phyloP scores from a whole-genome alignment of 352 stramenopile genomes.

The Phytophthora nicotianae region DNA sequence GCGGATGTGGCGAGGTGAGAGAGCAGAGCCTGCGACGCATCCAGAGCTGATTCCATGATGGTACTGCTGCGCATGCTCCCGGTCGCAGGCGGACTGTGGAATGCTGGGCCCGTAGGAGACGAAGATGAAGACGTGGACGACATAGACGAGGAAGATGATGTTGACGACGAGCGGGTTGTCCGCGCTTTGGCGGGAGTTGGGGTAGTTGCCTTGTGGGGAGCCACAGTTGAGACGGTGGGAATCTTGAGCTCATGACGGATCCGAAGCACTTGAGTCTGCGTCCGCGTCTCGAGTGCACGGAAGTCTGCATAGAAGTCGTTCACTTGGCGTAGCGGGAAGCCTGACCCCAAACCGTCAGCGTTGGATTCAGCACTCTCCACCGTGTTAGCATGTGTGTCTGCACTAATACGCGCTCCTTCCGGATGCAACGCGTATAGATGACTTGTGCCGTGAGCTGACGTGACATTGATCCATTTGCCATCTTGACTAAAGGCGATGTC shows the following conservation, averaged over 20 bases:
- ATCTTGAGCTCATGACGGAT: constrained; percentile 67
- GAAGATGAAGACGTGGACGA: constrained; percentile 46
- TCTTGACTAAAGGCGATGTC: constrained; percentile 85
- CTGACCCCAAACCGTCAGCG: constrained; percentile 17
- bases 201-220: constrained; percentile 20
- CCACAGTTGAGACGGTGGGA: constrained; percentile 12
- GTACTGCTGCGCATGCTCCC: constrained; percentile 39
- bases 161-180: constrained; percentile 40
- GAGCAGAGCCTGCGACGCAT: constrained; percentile 72
- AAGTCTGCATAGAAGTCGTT: constrained; percentile 80
- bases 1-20: constrained; percentile 71
- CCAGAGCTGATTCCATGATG: constrained; percentile 67
- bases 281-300: constrained; percentile 65
- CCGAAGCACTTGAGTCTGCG: constrained; percentile 71
- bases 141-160: constrained; percentile 43
- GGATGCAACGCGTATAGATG: constrained; percentile 85
- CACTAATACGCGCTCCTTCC: constrained; percentile 67
- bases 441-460: constrained; percentile 83
- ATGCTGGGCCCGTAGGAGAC: constrained; percentile 26
- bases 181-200: constrained; percentile 29
- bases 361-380: constrained; percentile 32
- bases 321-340: constrained; percentile 48
- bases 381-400: constrained; percentile 70
- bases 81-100: constrained; percentile 27
- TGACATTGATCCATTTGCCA: constrained; percentile 87